A percentile compares a stretch with the other conserved stretches of the same genome.
These are phyloP conservation scores for Gliomastix tumulicola DNA, from an alignment of 2,329 filamentous ascomycete species.

Conservation along the genomic window DNA sequence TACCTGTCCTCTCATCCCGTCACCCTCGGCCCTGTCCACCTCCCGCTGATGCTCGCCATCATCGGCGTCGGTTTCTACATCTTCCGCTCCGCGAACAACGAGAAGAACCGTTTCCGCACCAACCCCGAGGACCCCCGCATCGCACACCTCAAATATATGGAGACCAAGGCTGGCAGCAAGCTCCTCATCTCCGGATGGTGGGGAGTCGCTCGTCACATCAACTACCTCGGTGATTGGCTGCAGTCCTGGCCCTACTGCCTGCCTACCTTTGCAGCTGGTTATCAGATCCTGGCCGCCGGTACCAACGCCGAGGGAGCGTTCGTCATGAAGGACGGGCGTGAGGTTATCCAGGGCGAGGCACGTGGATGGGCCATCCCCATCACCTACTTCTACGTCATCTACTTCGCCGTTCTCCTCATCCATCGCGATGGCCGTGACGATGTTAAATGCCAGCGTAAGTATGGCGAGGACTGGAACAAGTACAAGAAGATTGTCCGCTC, in stretches of 20 bases:
- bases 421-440: constrained; percentile 86
- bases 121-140: constrained; percentile 76
- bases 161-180: constrained; percentile 75
- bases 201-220: constrained; percentile 87
- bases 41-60: constrained; percentile 58
- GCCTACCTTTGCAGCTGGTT: constrained; percentile 79
- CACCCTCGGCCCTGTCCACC: constrained; percentile 63
- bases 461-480: constrained; percentile 84
- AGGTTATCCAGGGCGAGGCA: constrained; percentile 64
- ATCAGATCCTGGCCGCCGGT: constrained; percentile 57
- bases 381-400: constrained; percentile 91
- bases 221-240: constrained; percentile 92
- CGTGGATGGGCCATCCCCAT: constrained; percentile 80
- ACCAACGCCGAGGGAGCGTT: constrained; percentile 43
- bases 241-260: constrained; percentile 88
- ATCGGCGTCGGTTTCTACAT: constrained; percentile 75
- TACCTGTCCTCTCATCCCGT: constrained; percentile 81
- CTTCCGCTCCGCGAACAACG: constrained; percentile 88
- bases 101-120: constrained; percentile 92
- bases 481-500: constrained; percentile 79
- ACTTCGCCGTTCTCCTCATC: constrained; percentile 80
- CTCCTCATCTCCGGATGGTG: constrained; percentile 87
- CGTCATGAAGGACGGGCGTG: constrained; percentile 51
- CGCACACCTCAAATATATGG: constrained; percentile 74
- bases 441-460: constrained; percentile 85